Evolutionary conservation across 441 rosid species (phyloP).

Genomic region (Croton laevigatus): DNA sequence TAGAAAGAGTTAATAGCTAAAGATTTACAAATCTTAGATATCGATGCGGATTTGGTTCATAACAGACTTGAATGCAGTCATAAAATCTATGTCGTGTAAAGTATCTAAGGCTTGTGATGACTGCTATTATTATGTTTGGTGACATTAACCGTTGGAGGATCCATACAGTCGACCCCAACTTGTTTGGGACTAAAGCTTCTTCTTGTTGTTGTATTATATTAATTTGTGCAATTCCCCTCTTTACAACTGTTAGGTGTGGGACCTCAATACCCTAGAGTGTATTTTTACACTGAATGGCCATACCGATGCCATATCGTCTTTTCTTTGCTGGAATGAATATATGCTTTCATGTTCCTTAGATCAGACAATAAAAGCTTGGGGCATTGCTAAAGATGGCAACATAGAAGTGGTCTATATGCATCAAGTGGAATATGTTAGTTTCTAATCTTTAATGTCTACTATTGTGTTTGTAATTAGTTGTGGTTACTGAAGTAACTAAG

Average conservation of each 20-base stretch:
- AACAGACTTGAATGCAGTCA: too few relatives aligned
- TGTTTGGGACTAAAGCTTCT: slow-evolving; percentile 13
- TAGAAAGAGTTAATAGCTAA: background rate
- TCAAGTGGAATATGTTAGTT: slow-evolving; percentile 56
- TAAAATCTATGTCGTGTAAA: too few relatives aligned
- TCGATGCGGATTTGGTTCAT: too few relatives aligned
- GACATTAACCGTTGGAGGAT: too few relatives aligned
- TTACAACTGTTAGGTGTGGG: slow-evolving; percentile 56
- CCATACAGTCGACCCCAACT: too few relatives aligned
- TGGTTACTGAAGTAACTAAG: background rate
- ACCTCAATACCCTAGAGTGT: slow-evolving; percentile 64
- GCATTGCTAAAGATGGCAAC: slow-evolving; percentile 57
- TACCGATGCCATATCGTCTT: slow-evolving; percentile 74
- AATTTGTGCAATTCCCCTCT: background rate
- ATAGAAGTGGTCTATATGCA: slow-evolving; percentile 73
- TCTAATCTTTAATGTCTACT: too few relatives aligned
- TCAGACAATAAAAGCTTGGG: slow-evolving; percentile 84
- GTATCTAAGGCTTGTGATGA: too few relatives aligned
- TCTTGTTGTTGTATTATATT: background rate
- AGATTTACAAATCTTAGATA: too few relatives aligned
- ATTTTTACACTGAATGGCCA: slow-evolving; percentile 65
- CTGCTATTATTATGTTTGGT: too few relatives aligned
- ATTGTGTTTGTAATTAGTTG: too few relatives aligned
- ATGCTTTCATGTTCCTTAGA: slow-evolving; percentile 89
- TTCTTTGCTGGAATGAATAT: slow-evolving; percentile 83